phyloP scores from a whole-genome alignment of 129 eudicot genomes.

The Pseudognaphalium luteoalbum region DNA sequence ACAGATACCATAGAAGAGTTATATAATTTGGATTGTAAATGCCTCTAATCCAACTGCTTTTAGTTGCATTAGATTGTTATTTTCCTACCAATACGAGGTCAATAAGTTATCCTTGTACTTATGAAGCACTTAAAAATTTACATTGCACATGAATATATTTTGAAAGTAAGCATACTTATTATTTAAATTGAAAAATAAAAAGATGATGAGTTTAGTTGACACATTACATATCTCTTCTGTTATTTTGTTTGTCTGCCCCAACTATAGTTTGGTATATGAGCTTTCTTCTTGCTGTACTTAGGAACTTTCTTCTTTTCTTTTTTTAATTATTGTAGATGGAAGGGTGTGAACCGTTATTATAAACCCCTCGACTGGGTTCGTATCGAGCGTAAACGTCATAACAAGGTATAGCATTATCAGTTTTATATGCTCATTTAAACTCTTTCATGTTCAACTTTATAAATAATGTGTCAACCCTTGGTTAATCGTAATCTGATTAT shows the following conservation, averaged over 20 bases:
- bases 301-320: background rate
- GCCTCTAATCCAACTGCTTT: background rate
- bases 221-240: background rate
- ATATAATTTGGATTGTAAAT: background rate
- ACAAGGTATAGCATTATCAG: slow-evolving; percentile 52
- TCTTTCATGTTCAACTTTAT: background rate
- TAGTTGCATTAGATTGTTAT: background rate
- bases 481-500: background rate
- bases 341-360: slow-evolving; percentile 68
- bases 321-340: slow-evolving; percentile 56
- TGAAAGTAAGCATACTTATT: background rate
- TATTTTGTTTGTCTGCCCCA: background rate
- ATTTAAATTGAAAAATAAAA: too few species aligned
- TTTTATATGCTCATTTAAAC: background rate
- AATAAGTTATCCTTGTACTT: background rate
- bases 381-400: slow-evolving; percentile 63
- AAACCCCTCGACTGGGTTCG: slow-evolving; percentile 71
- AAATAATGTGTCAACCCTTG: background rate
- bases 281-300: background rate
- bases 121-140: background rate
- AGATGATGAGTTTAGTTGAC: background rate
- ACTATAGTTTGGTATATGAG: background rate
- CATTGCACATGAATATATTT: background rate
- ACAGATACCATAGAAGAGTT: background rate
- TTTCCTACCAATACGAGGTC: background rate